Evolutionary conservation across 2,329 filamentous ascomycete genomes (phyloP), one percentile per base, ranked within the genome.

Genomic region (Fusarium euwallaceae): DNA sequence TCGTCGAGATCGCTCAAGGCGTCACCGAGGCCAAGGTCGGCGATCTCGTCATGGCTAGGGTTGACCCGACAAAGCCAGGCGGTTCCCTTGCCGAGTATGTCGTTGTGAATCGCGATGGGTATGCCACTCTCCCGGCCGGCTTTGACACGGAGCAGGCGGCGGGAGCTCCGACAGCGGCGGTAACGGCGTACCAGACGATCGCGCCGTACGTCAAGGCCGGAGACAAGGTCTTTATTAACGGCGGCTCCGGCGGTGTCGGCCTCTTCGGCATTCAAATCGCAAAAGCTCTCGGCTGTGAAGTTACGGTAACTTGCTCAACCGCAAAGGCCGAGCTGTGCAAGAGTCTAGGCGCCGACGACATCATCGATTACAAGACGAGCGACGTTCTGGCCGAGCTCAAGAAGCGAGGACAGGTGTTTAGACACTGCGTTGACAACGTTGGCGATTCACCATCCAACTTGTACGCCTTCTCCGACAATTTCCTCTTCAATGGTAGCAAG

Each of bases 221-320:
- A n/a, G 86, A 88, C 62, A 88, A 86, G 75, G 84, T 93, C 14
- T 90, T 93, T 69, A 88, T 93, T 78, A 93, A 93, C 69, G 91
- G 90, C 7, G 90, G 91, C 0, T 90, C 88, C 0, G 92, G 92
- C 2, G 92, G 92, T 1, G 87, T 87, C 1, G 92, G 92, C 2
- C 86, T 87, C 0, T 92, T 87, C 69, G 88, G 85, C 0, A 89
- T 93, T 56, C 92, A 93, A 78, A 87, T 93, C 27, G 91, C 90
- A 9, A 93, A 93, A 77, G 82, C 84, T 0, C 74, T 91, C 5
- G 91, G 91, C 0, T 91, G 89, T 64, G 84, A 88, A 65, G 91
- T 93, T 17, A 90, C 89, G 0, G 86, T 86, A 0, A 87, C 88
- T 1, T 93, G 91, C 77, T 93, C 91, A 17, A 87, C 86, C 1